Evolutionary conservation across 2,329 filamentous ascomycete genomes (phyloP), one percentile per base, ranked within the genome.

Genomic region (Leptoxyphium fumago): DNA sequence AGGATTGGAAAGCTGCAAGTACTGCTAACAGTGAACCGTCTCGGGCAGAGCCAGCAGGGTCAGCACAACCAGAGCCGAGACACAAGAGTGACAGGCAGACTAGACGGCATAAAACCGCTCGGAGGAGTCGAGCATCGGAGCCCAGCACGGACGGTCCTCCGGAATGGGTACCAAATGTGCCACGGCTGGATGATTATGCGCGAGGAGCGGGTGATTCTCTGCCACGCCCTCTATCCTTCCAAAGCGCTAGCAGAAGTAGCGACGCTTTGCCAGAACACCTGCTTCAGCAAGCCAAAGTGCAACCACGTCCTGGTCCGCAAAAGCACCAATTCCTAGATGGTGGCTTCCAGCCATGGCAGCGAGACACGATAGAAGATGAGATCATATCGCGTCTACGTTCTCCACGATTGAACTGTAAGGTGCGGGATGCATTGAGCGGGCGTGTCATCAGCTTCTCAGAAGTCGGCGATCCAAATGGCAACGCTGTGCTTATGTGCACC

Each of bases 361-460:
- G 80, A 3, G 87, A 94, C 61, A 89, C 86, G 0, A 76, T 95
- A 38, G 86, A 94, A 51, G 75, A 87, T 54, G 84, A 85, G 1
- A 86, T 95, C 1, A 80, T 88, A 45, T 76, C 79, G 2, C 95
- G 93, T 56, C 70, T 94, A 5, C 78, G 78, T 54, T 85, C 85
- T 10, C 78, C 85, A 0, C 77, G 86, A 9, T 65, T 95, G 43
- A 89, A 85, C 1, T 88, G 94, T 57, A 93, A 83, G 64, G 86
- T 95, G 43, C 71, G 72, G 11, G 84, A 94, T 61, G 86, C 87
- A 1, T 81, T 85, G 47, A 91, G 84, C 0, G 86, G 86, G 1
- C 78, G 88, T 14, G 71, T 82, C 4, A 94, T 95, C 50, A 91
- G 86, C 0, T 95, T 95, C 57, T 94, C 88, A 0, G 89, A 95